Evolutionary conservation across 2,329 filamentous ascomycete species (phyloP).

Genomic region (Trichoderma afroharzianum): DNA sequence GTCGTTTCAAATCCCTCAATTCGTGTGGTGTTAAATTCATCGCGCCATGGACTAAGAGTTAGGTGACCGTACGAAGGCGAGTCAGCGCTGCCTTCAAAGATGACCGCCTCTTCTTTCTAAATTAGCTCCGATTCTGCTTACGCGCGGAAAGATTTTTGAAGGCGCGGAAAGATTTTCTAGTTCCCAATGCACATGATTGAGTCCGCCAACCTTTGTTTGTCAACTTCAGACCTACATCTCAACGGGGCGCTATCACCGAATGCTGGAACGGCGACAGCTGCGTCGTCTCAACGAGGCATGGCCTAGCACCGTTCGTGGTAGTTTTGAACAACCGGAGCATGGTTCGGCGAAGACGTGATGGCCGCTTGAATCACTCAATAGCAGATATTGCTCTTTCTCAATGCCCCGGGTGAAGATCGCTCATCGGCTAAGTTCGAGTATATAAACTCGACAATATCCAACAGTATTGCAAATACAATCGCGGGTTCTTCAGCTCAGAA

Average conservation of each 20-base stretch:
- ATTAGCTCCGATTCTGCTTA: neutral
- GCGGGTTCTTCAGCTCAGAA: neutral
- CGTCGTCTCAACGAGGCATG: neutral
- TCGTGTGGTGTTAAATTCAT: neutral
- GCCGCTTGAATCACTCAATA: neutral
- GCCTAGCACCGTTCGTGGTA: neutral
- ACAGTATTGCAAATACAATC: neutral
- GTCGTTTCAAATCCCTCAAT: neutral
- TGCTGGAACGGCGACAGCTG: neutral
- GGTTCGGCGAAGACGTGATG: neutral
- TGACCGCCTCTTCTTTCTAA: neutral
- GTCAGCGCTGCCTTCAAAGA: neutral
- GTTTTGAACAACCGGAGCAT: neutral
- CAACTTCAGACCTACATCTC: neutral
- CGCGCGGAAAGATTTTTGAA: slow-evolving; percentile 5
- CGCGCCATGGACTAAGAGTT: slow-evolving; percentile 5
- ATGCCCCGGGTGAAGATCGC: neutral
- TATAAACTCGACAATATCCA: neutral
- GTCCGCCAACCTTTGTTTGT: neutral
- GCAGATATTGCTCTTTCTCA: neutral
- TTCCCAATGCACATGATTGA: neutral
- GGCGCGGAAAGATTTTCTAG: slow-evolving; percentile 9
- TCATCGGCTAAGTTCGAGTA: neutral
- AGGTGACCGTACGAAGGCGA: neutral
- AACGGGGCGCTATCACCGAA: neutral